Evolutionary conservation across 192 early-diverging fungal species (phyloP).

Genomic region (Spinellus fusiger): DNA sequence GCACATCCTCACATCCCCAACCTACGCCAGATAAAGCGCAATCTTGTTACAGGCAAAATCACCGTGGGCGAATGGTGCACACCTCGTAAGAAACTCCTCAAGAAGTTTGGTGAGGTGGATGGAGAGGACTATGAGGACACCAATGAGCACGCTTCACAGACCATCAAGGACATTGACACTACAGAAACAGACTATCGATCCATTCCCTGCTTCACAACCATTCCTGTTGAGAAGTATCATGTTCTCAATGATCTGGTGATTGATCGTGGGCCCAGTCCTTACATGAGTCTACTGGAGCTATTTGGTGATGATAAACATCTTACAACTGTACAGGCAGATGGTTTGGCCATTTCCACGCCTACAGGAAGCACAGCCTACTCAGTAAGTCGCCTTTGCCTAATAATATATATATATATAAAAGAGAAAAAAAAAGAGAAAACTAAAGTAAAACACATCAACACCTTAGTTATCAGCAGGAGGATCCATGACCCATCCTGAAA

Average conservation of each 20-base stretch:
- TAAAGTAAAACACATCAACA: neutral
- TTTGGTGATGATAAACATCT: slow-evolving; percentile 82
- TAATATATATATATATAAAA: neutral
- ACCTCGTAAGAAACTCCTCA: slow-evolving; percentile 2
- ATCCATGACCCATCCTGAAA: slow-evolving; percentile 91
- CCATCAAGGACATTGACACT: neutral
- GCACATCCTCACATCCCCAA: neutral
- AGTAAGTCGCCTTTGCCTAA: neutral
- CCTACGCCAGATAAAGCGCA: slow-evolving; percentile 22
- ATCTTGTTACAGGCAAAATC: slow-evolving; percentile 24
- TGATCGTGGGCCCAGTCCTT: slow-evolving; percentile 90
- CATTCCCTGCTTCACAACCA: slow-evolving; percentile 45
- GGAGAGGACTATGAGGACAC: slow-evolving; percentile 13
- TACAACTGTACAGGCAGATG: slow-evolving; percentile 95
- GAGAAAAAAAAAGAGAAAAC: too few species aligned
- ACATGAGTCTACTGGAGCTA: slow-evolving; percentile 80
- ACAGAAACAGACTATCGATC: slow-evolving; percentile 24
- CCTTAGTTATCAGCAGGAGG: slow-evolving; percentile 83
- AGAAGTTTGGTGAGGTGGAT: slow-evolving; percentile 32
- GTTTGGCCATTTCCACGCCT: slow-evolving; percentile 88
- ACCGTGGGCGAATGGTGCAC: slow-evolving; percentile 20
- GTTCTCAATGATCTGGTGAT: slow-evolving; percentile 94
- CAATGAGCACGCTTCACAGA: neutral
- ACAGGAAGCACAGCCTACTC: slow-evolving; percentile 91
- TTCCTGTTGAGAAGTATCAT: slow-evolving; percentile 75